phyloP scores from a whole-genome alignment of 345 rosid species.

The Gossypium raimondii region DNA sequence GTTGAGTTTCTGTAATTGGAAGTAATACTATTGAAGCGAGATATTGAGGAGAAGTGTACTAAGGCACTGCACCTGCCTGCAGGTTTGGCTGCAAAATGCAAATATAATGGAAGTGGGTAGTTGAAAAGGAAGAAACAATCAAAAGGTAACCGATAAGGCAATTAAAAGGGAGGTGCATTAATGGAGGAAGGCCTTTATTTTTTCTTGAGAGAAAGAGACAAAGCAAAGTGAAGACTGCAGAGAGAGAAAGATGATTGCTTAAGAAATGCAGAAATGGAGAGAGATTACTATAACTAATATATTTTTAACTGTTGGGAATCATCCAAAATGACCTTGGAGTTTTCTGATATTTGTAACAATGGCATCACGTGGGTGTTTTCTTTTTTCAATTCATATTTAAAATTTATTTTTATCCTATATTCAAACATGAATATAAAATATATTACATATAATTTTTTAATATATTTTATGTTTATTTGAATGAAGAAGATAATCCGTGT shows the following conservation, averaged over 20 bases:
- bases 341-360: background rate
- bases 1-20: background rate
- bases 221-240: slow-evolving; percentile 11
- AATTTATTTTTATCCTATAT: too few relatives aligned
- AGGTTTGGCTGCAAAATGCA: background rate
- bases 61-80: background rate
- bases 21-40: background rate
- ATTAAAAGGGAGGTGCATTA: slow-evolving; percentile 16
- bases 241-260: background rate
- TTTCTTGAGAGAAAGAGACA: slow-evolving; percentile 8
- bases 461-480: too few relatives aligned
- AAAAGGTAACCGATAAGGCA: slow-evolving; percentile 10
- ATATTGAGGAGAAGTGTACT: slow-evolving; percentile 5
- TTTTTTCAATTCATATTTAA: too few relatives aligned
- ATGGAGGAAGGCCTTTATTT: slow-evolving; percentile 11
- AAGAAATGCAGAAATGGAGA: slow-evolving; percentile 5
- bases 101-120: slow-evolving; percentile 21
- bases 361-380: slow-evolving; percentile 3
- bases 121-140: slow-evolving; percentile 20
- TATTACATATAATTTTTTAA: too few relatives aligned
- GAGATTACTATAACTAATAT: background rate
- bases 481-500: too few relatives aligned
- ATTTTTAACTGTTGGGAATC: slow-evolving; percentile 5
- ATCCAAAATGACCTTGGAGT: background rate
- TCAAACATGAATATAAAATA: too few relatives aligned